Evolutionary conservation across 208 protist genomes (phyloP), one percentile per base, ranked within the genome.

Genomic region (Trypanosoma boissoni): DNA sequence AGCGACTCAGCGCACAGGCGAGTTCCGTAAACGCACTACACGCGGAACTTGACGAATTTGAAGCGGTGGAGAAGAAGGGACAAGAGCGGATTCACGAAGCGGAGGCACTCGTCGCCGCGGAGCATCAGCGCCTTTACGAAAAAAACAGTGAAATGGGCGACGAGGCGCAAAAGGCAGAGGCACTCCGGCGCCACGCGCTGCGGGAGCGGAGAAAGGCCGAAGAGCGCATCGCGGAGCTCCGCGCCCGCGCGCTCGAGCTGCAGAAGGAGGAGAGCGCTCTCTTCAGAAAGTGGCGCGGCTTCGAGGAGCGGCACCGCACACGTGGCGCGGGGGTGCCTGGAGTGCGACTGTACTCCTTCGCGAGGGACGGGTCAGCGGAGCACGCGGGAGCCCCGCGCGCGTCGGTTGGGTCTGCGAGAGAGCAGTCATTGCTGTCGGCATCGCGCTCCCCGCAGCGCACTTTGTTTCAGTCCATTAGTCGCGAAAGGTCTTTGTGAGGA

Each of bases 291-390:
- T 65, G 59, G 59, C 32, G 48, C 6, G 20, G 21, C 18, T 27
- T 58, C 9, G 59, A 65, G 31, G 59, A 65, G 23, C 59, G 36
- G 7, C 48, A 65, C 27, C 27, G 10, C 27, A 21, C n/a, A n/a
- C n/a, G n/a, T n/a, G n/a, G n/a, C n/a, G n/a, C n/a, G n/a, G n/a
- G n/a, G n/a, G n/a, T n/a, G n/a, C n/a, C n/a, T n/a, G n/a, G n/a
- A n/a, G n/a, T n/a, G n/a, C n/a, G 43, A 28, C 20, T 62, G 29
- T 52, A 53, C n/a, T 62, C 56, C 27, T 62, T 62, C 16, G 43
- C 56, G 12, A 31, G 29, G 27, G 56, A 62, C n/a, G 56, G 56
- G n/a, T n/a, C 44, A 23, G 56, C 43, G 10, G 16, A 42, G 34
- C 3, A 32, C 0, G 50, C 31, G 18, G 45, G 56, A 10, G 31